Evolutionary conservation across 2,329 filamentous ascomycete genomes (phyloP), one percentile per base, ranked within the genome.

Genomic region (Cordyceps militaris): DNA sequence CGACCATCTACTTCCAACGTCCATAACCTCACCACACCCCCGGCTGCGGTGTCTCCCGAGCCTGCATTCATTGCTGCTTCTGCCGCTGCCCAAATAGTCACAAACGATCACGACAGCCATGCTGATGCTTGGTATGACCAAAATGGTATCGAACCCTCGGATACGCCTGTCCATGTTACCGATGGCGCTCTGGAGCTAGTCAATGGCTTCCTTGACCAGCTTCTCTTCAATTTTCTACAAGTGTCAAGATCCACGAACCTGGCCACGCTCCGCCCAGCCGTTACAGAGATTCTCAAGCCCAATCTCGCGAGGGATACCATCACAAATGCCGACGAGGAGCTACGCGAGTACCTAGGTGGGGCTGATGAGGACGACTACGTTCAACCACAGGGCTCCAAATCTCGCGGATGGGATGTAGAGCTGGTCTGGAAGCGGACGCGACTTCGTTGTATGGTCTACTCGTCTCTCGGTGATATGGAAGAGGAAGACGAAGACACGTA

Each of bases 371-470:
- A 94, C 38, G 87, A 91, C 40, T 75, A 85, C 30, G 73, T 76
- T 6, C 78, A 80, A 14, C 76, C 82, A n/a, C 73, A 81, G 46
- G 78, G 79, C 24, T 73, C 74, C 46, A 74, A 77, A 32, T 53
- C 74, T 11, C 78, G 79, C 2, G 84, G 87, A 63, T 97, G 93
- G 84, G 91, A 97, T 69, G 76, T 96, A n/a, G 89, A 97, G 68
- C 79, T 92, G 57, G 87, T 92, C 19, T 99, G 94, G 92, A 97
- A 95, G 75, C 83, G 94, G 63, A 94, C 92, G 0, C 85, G 94
- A 56, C 75, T 99, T 66, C 85, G 94, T 60, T 96, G 94, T 71
- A 99, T 99, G 94, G 93, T 99, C 23, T 97, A 97, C 70, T 97
- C 92, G 9, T 92, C 94, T 9, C 78, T 99, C 7, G 94, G 94